phyloP scores from a whole-genome alignment of 768 basidiomycete genomes.

The Punctularia strigosozonata region DNA sequence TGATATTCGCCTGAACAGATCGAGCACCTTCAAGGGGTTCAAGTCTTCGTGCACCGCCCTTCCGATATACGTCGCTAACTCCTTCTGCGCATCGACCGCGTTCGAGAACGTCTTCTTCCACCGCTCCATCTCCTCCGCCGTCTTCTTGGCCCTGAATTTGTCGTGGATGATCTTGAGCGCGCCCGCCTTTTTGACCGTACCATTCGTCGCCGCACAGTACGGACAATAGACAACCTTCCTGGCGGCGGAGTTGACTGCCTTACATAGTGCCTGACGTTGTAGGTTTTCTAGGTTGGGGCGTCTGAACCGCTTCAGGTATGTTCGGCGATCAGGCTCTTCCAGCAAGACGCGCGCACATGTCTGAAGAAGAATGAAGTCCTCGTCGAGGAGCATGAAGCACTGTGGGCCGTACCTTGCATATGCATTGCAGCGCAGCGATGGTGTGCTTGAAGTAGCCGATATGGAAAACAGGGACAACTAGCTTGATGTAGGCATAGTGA shows the following conservation, averaged over 20 bases:
- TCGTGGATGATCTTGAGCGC: conserved; percentile 96
- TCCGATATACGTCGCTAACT: conserved; percentile 71
- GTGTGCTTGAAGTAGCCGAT: conserved; percentile 98
- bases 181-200: conserved; percentile 91
- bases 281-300: conserved; percentile 86
- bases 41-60: conserved; percentile 89
- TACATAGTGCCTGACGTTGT: conserved; percentile 69
- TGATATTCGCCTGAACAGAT: conserved; percentile 85
- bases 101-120: conserved; percentile 75
- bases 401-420: conserved; percentile 81
- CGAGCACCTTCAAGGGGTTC: conserved; percentile 87
- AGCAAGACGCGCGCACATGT: conserved; percentile 89
- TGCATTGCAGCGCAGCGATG: conserved; percentile 85
- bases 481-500: conserved; percentile 97
- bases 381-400: neutral
- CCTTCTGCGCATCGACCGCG: conserved; percentile 81
- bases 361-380: conserved; percentile 21
- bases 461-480: conserved; percentile 94
- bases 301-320: conserved; percentile 84
- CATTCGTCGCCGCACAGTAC: conserved; percentile 88
- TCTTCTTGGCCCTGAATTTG: conserved; percentile 92
- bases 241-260: conserved; percentile 75
- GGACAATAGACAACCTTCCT: conserved; percentile 90
- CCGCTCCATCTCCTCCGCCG: conserved; percentile 76
- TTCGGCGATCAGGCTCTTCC: conserved; percentile 75